A percentile compares a stretch with the other conserved stretches of the same genome.
Conservation (phyloP, 2,329 filamentous ascomycete genomes). For the Didymella lethalis region DNA sequence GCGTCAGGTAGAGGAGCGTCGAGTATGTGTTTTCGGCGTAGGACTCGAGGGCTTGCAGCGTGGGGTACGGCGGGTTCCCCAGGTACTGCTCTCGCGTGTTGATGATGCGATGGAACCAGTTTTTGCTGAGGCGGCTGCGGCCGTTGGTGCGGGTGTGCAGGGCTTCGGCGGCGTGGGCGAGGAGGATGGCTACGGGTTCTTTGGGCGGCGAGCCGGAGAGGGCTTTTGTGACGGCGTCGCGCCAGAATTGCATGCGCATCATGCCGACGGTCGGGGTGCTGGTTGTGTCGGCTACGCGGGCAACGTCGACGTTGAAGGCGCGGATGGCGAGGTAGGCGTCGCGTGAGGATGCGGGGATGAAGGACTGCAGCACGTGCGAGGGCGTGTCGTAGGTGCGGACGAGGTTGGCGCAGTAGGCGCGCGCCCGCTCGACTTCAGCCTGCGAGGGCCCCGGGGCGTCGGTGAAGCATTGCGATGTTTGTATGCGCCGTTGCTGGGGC, state of each 20-base stretch:
- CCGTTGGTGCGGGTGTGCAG: slow-evolving; percentile 58
- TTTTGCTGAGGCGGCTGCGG: slow-evolving; percentile 61
- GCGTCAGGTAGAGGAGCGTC: slow-evolving; percentile 85
- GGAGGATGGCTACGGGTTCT: slow-evolving; percentile 87
- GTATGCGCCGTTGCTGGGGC: slow-evolving; percentile 30
- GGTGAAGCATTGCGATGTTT: slow-evolving; percentile 33
- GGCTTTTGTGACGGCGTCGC: slow-evolving; percentile 80
- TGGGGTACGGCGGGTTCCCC: slow-evolving; percentile 81
- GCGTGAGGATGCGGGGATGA: slow-evolving; percentile 76
- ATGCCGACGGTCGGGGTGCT: slow-evolving; percentile 86
- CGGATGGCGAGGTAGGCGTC: slow-evolving; percentile 90
- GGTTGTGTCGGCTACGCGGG: slow-evolving; percentile 86
- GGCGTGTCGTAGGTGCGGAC: slow-evolving; percentile 87
- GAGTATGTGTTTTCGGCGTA: slow-evolving; percentile 97
- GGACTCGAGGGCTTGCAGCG: slow-evolving; percentile 75
- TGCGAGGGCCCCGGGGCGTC: slow-evolving; percentile 42
- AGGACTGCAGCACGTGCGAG: slow-evolving; percentile 84
- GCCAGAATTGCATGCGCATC: slow-evolving; percentile 95
- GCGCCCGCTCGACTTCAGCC: slow-evolving; percentile 62
- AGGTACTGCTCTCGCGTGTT: slow-evolving; percentile 82
- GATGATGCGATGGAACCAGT: slow-evolving; percentile 73
- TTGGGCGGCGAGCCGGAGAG: slow-evolving; percentile 81
- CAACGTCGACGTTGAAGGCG: slow-evolving; percentile 90
- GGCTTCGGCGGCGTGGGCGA: slow-evolving; percentile 74
- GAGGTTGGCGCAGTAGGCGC: slow-evolving; percentile 66